phyloP scores from a whole-genome alignment of 1,284 basidiomycete species.

The Vanrija pseudolonga region DNA sequence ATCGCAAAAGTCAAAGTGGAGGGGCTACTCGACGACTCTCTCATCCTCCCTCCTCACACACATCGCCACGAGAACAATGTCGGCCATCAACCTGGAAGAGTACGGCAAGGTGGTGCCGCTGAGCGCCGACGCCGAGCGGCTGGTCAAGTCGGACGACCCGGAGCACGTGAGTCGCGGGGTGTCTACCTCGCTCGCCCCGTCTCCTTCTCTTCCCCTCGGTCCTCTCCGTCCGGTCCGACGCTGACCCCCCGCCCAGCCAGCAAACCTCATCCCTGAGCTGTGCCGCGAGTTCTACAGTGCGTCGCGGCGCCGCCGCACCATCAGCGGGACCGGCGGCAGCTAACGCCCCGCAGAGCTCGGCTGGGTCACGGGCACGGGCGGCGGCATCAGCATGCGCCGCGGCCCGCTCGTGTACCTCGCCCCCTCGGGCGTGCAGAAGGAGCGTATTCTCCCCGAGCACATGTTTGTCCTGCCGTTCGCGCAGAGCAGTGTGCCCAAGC shows the following conservation, averaged over 20 bases:
- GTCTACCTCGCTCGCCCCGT: neutral
- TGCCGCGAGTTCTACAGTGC: constrained; percentile 55
- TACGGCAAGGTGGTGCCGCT: constrained; percentile 20
- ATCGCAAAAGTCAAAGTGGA: too few species aligned
- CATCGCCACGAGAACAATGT: neutral
- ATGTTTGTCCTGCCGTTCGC: constrained; percentile 82
- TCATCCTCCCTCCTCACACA: neutral
- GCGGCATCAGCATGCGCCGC: constrained; percentile 62
- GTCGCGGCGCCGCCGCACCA: too few species aligned
- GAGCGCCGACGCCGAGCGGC: constrained; percentile 33
- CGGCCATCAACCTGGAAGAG: constrained; percentile 11
- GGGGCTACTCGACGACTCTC: neutral
- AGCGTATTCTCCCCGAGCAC: constrained; percentile 70
- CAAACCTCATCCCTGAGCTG: constrained; percentile 73
- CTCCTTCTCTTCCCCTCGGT: too few species aligned
- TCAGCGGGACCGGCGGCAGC: too few species aligned
- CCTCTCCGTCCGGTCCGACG: too few species aligned
- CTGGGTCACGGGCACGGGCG: constrained; percentile 60
- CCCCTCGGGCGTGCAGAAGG: constrained; percentile 83
- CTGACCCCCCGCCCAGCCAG: constrained; percentile 56
- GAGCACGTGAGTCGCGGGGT: constrained; percentile 43
- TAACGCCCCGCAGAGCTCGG: constrained; percentile 48
- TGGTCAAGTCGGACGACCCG: constrained; percentile 49
- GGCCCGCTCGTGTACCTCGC: constrained; percentile 79
- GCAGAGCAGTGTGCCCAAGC: constrained; percentile 57